phyloP scores from a whole-genome alignment of 2,329 filamentous ascomycete species.

The Pezicula neosporulosa region DNA sequence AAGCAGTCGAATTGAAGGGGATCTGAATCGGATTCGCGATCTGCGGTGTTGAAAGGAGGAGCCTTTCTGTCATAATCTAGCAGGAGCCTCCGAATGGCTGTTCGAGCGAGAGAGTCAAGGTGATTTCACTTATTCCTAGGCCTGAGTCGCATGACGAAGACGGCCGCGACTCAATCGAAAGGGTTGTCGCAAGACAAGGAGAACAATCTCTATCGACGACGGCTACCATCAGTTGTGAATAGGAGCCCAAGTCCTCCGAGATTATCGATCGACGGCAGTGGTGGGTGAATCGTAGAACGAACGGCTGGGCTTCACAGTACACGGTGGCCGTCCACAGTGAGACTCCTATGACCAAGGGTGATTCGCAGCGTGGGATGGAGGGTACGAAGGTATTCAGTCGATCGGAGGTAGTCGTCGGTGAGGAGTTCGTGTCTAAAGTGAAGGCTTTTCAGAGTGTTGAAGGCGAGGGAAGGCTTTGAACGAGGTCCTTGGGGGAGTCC shows the following conservation, averaged over 20 bases:
- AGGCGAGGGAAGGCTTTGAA: neutral
- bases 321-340: too few relatives aligned
- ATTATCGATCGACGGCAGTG: constrained; percentile 8
- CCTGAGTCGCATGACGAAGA: constrained; percentile 35
- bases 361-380: too few relatives aligned
- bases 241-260: constrained; percentile 4
- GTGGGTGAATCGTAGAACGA: neutral
- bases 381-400: too few relatives aligned
- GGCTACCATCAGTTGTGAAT: constrained; percentile 24
- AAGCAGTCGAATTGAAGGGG: constrained; percentile 16
- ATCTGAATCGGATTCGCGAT: constrained; percentile 27
- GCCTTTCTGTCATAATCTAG: constrained; percentile 36
- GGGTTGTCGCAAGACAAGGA: constrained; percentile 22
- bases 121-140: constrained; percentile 30
- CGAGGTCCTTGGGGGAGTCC: neutral
- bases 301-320: too few relatives aligned
- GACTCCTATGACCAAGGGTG: too few relatives aligned
- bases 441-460: neutral
- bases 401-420: neutral
- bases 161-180: constrained; percentile 27
- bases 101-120: constrained; percentile 24
- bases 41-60: constrained; percentile 30
- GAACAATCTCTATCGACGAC: constrained; percentile 12
- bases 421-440: neutral
- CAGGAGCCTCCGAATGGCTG: constrained; percentile 30